Evolutionary conservation across 2,329 filamentous ascomycete genomes (phyloP).

Genomic region (Exophiala bonariae): DNA sequence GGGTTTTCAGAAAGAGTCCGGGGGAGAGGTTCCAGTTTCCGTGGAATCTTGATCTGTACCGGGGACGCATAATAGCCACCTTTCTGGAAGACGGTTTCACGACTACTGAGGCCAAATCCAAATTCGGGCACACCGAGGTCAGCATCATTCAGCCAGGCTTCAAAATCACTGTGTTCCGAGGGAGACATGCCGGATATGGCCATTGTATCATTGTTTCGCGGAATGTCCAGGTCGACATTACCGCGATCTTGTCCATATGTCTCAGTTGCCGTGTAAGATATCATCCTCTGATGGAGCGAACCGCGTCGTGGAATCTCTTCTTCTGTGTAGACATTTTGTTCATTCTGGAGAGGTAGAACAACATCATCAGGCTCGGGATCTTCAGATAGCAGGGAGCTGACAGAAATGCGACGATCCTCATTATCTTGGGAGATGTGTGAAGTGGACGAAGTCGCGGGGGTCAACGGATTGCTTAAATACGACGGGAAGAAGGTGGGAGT

Average conservation of each 20-base stretch:
- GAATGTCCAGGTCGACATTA: conserved; percentile 67
- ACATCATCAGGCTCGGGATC: conserved; percentile 39
- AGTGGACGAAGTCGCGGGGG: conserved; percentile 41
- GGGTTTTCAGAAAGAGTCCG: conserved; percentile 65
- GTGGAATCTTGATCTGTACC: conserved; percentile 64
- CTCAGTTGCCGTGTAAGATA: conserved; percentile 28
- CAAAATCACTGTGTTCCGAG: conserved; percentile 32
- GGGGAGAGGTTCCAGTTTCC: conserved; percentile 58
- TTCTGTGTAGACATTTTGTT: conserved; percentile 10
- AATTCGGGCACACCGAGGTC: conserved; percentile 40
- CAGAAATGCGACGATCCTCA: conserved; percentile 59
- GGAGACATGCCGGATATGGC: conserved; percentile 59
- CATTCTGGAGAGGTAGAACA: conserved; percentile 5
- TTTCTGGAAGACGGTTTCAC: conserved; percentile 56
- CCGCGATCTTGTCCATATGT: conserved; percentile 73
- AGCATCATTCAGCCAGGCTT: conserved; percentile 27
- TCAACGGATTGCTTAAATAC: conserved; percentile 39
- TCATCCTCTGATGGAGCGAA: conserved; percentile 29
- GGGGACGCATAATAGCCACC: conserved; percentile 70
- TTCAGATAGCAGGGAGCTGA: conserved; percentile 63
- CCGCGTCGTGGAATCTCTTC: conserved; percentile 24
- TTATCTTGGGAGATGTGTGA: conserved; percentile 30
- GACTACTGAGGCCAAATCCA: conserved; percentile 49
- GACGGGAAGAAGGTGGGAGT: conserved; percentile 27
- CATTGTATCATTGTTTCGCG: conserved; percentile 68